Percentiles rank a stretch among this genome's conserved stretches.
Evolutionary conservation across 805 yeast species (phyloP).

Genomic region (Ogataea kodamae): DNA sequence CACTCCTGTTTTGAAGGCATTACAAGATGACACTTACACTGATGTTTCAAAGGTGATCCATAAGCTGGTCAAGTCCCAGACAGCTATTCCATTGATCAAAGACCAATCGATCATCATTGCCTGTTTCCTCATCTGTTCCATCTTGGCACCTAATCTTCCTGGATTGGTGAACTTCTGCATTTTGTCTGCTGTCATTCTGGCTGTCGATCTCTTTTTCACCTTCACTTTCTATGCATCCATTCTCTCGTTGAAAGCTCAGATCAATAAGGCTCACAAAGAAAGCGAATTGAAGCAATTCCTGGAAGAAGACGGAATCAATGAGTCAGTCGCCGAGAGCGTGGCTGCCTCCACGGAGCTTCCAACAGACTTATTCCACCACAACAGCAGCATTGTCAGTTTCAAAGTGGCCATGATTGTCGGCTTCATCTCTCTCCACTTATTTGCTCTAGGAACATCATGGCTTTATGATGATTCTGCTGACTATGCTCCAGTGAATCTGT

Average conservation of each 20-base stretch:
- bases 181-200: constrained; percentile 63
- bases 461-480: constrained; percentile 46
- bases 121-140: constrained; percentile 64
- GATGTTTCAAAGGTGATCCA: constrained; percentile 34
- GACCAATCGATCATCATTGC: constrained; percentile 72
- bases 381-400: constrained; percentile 47
- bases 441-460: constrained; percentile 72
- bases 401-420: constrained; percentile 58
- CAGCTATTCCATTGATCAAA: constrained; percentile 56
- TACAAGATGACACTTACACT: constrained; percentile 26
- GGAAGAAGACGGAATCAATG: constrained; percentile 89
- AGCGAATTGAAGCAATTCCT: constrained; percentile 72
- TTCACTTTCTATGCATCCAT: constrained; percentile 82
- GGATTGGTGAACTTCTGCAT: constrained; percentile 80
- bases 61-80: constrained; percentile 30
- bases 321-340: constrained; percentile 69
- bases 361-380: constrained; percentile 32
- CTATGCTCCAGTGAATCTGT: constrained; percentile 24
- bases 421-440: constrained; percentile 61
- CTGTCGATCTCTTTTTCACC: constrained; percentile 67
- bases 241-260: constrained; percentile 83
- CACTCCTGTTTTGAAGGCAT: constrained; percentile 46
- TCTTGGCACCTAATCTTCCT: constrained; percentile 62
- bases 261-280: constrained; percentile 78
- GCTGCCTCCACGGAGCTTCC: constrained; percentile 36